These are phyloP conservation scores for Triticum turgidum DNA, from an alignment of 176 grass and related monocot species.

Conservation along the genomic window DNA sequence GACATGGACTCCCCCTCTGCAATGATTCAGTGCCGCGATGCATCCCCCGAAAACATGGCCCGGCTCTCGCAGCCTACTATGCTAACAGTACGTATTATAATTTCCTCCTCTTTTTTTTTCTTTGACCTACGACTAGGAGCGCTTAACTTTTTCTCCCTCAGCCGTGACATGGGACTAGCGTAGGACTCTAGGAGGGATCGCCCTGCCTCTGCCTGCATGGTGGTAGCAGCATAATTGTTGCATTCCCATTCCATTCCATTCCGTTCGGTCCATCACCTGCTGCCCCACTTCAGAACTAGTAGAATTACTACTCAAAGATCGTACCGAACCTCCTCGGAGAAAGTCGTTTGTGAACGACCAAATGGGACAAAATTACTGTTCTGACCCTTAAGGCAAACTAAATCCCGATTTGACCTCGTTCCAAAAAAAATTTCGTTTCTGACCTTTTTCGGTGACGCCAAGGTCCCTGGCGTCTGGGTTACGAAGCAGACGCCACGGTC, in stretches of 20 bases:
- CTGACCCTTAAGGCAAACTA: too few species aligned
- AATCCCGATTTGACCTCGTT: too few species aligned
- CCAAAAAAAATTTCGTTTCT: too few species aligned
- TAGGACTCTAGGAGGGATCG: not conserved
- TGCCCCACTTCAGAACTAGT: not conserved
- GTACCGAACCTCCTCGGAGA: not conserved
- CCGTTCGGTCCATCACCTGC: not conserved
- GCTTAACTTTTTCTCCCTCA: not conserved
- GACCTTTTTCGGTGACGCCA: too few species aligned
- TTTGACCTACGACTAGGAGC: not conserved
- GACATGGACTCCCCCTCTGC: not conserved
- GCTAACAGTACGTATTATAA: not conserved
- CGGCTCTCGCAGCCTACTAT: not conserved
- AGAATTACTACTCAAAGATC: not conserved
- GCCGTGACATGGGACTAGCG: conserved; percentile 8
- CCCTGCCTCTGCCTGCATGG: not conserved
- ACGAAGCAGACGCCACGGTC: too few species aligned
- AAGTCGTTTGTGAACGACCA: not conserved
- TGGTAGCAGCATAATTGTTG: conserved; percentile 1
- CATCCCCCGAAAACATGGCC: conserved; percentile 6
- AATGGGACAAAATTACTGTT: too few species aligned
- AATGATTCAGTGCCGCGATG: conserved; percentile 27
- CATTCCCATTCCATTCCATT: conserved; percentile 5
- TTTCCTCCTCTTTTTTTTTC: not conserved
- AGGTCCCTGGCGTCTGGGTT: too few species aligned